phyloP scores from a whole-genome alignment of 2,329 filamentous ascomycete genomes.

The Botrytis medusae region DNA sequence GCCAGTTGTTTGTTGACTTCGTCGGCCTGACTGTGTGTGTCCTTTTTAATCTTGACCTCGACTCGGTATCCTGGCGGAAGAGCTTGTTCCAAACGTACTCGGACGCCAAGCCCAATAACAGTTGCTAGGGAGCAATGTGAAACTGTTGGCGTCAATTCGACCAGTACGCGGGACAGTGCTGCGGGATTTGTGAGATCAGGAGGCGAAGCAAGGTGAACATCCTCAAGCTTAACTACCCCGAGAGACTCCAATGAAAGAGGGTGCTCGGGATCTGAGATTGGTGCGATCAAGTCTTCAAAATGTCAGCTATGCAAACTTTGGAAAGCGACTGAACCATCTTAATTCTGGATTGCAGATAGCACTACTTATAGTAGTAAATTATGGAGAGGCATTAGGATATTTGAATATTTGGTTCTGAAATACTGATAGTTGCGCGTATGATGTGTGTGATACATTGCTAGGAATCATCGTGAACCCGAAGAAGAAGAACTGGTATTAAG shows the following conservation, averaged over 20 bases:
- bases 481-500: neutral
- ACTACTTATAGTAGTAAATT: neutral
- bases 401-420: constrained; percentile 1
- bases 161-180: constrained; percentile 70
- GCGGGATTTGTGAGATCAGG: constrained; percentile 52
- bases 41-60: constrained; percentile 92
- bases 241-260: constrained; percentile 90
- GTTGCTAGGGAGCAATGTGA: constrained; percentile 96
- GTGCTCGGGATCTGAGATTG: constrained; percentile 95
- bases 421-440: neutral
- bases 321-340: neutral
- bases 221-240: constrained; percentile 91
- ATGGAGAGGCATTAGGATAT: neutral
- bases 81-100: constrained; percentile 86
- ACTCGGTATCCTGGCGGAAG: constrained; percentile 89
- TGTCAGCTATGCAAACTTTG: constrained; percentile 38
- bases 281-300: constrained; percentile 79
- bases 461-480: neutral
- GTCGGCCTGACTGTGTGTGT: constrained; percentile 91
- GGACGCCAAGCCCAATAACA: constrained; percentile 89
- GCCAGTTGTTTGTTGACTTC: constrained; percentile 96
- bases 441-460: neutral
- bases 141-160: constrained; percentile 93
- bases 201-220: constrained; percentile 78
- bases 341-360: neutral